Conservation (phyloP, 768 basidiomycete species). For the Sarcomyxa edulis region DNA sequence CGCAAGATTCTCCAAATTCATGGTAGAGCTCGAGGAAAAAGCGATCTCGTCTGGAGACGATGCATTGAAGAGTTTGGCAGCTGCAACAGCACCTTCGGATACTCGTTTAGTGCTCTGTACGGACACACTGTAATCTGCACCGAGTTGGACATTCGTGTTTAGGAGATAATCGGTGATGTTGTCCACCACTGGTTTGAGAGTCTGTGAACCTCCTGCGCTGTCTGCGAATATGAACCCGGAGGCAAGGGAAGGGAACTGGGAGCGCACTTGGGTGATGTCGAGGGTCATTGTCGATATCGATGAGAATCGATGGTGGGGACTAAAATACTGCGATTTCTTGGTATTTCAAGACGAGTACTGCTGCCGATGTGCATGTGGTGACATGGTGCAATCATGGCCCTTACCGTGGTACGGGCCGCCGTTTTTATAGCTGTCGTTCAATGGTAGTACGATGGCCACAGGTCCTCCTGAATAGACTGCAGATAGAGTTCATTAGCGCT, state of each 20-base stretch:
- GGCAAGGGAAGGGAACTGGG: slow-evolving; percentile 4
- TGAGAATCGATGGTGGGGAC: too few relatives aligned
- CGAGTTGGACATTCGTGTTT: slow-evolving; percentile 71
- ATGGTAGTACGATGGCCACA: too few relatives aligned
- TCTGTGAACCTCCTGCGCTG: slow-evolving; percentile 29
- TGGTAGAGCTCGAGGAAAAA: slow-evolving; percentile 62
- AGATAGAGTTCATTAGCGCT: too few relatives aligned
- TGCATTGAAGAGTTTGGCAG: slow-evolving; percentile 61
- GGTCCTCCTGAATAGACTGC: too few relatives aligned
- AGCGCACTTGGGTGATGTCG: slow-evolving; percentile 1
- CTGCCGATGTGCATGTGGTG: too few relatives aligned
- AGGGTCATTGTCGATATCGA: too few relatives aligned
- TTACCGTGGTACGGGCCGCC: too few relatives aligned
- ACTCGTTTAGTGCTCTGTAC: slow-evolving; percentile 43
- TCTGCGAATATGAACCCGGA: slow-evolving; percentile 7
- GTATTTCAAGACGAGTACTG: too few relatives aligned
- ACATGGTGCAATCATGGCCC: too few relatives aligned
- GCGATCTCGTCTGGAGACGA: slow-evolving; percentile 56
- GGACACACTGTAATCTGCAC: slow-evolving; percentile 63
- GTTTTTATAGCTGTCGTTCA: too few relatives aligned
- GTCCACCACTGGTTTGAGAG: slow-evolving; percentile 48
- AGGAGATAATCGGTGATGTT: slow-evolving; percentile 62
- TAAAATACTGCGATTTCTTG: too few relatives aligned
- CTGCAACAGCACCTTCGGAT: slow-evolving; percentile 42
- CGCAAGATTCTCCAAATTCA: slow-evolving; percentile 66